phyloP scores from a whole-genome alignment of 768 basidiomycete species.

The Boletus fagicola region DNA sequence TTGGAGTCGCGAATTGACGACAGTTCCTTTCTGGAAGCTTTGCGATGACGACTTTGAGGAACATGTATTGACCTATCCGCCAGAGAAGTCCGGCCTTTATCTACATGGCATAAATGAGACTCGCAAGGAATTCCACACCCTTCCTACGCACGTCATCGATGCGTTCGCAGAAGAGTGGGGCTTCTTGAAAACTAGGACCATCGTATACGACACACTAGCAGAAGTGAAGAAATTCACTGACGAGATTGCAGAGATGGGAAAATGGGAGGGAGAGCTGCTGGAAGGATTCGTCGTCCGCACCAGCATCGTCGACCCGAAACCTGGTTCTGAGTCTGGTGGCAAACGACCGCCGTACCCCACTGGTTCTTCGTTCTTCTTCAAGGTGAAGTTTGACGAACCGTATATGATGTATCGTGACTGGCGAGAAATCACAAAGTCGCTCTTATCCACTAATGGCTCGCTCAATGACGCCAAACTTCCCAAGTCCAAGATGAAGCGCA shows the following conservation, averaged over 20 bases:
- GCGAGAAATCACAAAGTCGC: conserved; percentile 85
- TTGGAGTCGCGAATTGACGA: background rate
- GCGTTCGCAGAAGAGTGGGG: conserved; percentile 89
- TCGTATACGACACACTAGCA: conserved; percentile 50
- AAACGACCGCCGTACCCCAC: conserved; percentile 63
- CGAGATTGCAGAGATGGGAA: conserved; percentile 60
- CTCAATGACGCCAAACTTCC: conserved; percentile 43
- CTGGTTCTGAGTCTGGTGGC: conserved; percentile 26
- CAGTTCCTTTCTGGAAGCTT: conserved; percentile 49
- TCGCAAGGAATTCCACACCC: conserved; percentile 65
- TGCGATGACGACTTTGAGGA: conserved; percentile 98
- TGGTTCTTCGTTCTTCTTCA: conserved; percentile 95
- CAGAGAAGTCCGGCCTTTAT: conserved; percentile 84
- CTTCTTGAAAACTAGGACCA: conserved; percentile 74
- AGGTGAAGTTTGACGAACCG: conserved; percentile 98
- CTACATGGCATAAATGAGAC: conserved; percentile 87
- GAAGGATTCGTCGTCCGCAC: conserved; percentile 96
- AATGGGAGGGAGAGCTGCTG: conserved; percentile 80
- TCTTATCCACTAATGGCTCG: conserved; percentile 47
- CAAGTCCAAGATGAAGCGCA: conserved; percentile 65
- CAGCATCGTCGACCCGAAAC: conserved; percentile 48
- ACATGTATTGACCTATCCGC: conserved; percentile 83
- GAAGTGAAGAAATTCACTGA: conserved; percentile 75
- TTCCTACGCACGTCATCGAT: conserved; percentile 63
- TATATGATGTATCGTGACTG: conserved; percentile 99